phyloP scores from a whole-genome alignment of 2,329 filamentous ascomycete genomes.

The Erysiphe pulchra region DNA sequence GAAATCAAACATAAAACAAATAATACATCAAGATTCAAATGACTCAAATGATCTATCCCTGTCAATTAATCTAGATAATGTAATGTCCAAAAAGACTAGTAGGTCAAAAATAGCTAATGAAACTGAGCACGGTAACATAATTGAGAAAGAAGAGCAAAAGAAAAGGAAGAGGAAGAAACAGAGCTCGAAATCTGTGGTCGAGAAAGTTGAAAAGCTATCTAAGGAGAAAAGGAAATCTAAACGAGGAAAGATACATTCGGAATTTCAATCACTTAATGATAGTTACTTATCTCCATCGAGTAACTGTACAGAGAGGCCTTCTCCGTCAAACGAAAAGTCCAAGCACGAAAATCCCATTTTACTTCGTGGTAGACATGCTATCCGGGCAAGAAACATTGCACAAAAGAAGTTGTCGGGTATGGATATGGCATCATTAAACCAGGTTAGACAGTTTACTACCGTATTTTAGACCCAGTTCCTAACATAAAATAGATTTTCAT shows the following conservation, averaged over 20 bases:
- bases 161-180: slow-evolving; percentile 12
- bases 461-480: background rate
- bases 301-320: slow-evolving; percentile 7
- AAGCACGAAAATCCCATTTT: slow-evolving; percentile 20
- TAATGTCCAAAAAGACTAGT: slow-evolving; percentile 12
- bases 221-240: background rate
- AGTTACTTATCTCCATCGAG: background rate
- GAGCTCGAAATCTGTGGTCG: slow-evolving; percentile 16
- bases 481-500: slow-evolving; percentile 32
- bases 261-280: background rate
- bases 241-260: background rate
- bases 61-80: slow-evolving; percentile 11
- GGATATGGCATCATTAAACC: slow-evolving; percentile 61
- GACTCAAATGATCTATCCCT: slow-evolving; percentile 1
- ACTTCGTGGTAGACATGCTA: slow-evolving; percentile 35
- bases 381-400: slow-evolving; percentile 60
- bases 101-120: slow-evolving; percentile 3
- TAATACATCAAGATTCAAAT: background rate
- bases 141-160: slow-evolving; percentile 13
- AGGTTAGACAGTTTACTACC: slow-evolving; percentile 27
- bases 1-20: slow-evolving; percentile 13
- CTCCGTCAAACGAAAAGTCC: slow-evolving; percentile 15
- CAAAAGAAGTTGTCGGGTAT: slow-evolving; percentile 67
- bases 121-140: slow-evolving; percentile 3
- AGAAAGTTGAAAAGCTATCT: slow-evolving; percentile 8